A percentile compares a stretch with the other conserved stretches of the same genome.
phyloP scores from a whole-genome alignment of 1,284 basidiomycete species.

The Cryptococcus sp. region DNA sequence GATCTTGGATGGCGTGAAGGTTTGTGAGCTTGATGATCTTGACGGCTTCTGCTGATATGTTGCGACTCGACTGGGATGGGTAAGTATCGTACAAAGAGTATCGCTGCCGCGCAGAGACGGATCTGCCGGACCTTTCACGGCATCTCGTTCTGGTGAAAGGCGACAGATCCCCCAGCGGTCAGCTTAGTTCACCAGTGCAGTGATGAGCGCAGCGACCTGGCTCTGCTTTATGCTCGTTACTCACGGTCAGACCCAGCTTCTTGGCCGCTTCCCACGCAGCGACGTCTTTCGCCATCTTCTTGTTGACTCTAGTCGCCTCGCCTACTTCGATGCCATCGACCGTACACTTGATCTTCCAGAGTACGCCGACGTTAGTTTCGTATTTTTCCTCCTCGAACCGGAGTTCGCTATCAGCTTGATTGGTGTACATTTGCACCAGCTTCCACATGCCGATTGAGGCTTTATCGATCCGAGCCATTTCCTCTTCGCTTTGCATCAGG shows the following conservation, averaged over 20 bases:
- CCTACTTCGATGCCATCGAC: slow-evolving; percentile 43
- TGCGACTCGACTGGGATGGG: too few relatives aligned
- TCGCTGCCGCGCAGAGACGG: too few relatives aligned
- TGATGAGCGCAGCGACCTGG: not conserved
- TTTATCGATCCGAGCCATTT: slow-evolving; percentile 32
- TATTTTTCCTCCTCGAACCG: slow-evolving; percentile 34
- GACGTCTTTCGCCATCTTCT: slow-evolving; percentile 39
- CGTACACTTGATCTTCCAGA: slow-evolving; percentile 34
- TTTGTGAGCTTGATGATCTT: too few relatives aligned
- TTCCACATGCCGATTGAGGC: slow-evolving; percentile 32
- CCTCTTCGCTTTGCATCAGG: slow-evolving; percentile 25
- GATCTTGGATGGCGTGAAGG: too few relatives aligned
- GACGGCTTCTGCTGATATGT: too few relatives aligned
- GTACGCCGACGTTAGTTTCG: slow-evolving; percentile 35
- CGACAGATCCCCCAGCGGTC: too few relatives aligned
- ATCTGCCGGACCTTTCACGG: too few relatives aligned
- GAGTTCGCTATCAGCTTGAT: slow-evolving; percentile 20
- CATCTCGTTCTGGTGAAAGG: too few relatives aligned
- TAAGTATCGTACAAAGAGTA: too few relatives aligned
- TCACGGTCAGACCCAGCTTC: slow-evolving; percentile 37
- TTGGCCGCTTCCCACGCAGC: slow-evolving; percentile 41
- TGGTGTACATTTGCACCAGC: slow-evolving; percentile 31
- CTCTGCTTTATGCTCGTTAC: slow-evolving; percentile 2
- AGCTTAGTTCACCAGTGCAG: too few relatives aligned
- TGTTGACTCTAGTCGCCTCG: slow-evolving; percentile 35